A percentile compares a stretch with the other conserved stretches of the same genome.
These are phyloP conservation scores for Solanum stenotomum DNA, from an alignment of 257 asterid species.

Conservation along the genomic window DNA sequence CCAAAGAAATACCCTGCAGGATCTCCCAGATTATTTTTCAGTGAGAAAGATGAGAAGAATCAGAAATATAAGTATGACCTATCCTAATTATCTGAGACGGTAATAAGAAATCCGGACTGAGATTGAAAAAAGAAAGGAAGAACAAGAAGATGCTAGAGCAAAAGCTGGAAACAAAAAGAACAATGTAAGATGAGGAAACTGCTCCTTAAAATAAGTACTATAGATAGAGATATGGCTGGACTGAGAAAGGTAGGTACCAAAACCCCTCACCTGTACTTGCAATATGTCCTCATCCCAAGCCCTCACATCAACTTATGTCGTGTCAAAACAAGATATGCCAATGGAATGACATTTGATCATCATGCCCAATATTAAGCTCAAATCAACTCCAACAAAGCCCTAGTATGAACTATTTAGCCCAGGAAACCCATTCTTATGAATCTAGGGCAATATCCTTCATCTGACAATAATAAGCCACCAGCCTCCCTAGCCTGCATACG, in stretches of 20 bases:
- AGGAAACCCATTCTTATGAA: background rate
- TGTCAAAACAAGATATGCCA: background rate
- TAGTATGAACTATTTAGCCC: background rate
- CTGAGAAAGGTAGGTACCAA: background rate
- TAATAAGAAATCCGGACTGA: background rate
- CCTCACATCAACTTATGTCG: background rate
- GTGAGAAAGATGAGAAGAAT: background rate
- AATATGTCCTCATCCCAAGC: background rate
- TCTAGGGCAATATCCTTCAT: conserved; percentile 4
- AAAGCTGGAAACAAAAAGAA: conserved; percentile 1
- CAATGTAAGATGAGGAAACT: background rate
- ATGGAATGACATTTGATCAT: background rate
- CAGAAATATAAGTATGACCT: background rate
- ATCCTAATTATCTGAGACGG: background rate
- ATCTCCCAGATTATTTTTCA: conserved; percentile 1
- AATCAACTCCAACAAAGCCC: background rate
- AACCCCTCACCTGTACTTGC: conserved; percentile 2
- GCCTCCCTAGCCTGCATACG: conserved; percentile 3
- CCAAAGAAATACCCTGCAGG: background rate
- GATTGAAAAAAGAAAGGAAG: background rate
- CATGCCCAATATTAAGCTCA: conserved; percentile 1
- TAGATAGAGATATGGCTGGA: background rate
- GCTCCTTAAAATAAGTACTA: background rate
- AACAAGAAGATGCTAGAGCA: background rate
- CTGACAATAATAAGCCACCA: background rate